Evolutionary conservation across 1,139 yeast genomes (phyloP).

Genomic region (Protomyces inouyei): DNA sequence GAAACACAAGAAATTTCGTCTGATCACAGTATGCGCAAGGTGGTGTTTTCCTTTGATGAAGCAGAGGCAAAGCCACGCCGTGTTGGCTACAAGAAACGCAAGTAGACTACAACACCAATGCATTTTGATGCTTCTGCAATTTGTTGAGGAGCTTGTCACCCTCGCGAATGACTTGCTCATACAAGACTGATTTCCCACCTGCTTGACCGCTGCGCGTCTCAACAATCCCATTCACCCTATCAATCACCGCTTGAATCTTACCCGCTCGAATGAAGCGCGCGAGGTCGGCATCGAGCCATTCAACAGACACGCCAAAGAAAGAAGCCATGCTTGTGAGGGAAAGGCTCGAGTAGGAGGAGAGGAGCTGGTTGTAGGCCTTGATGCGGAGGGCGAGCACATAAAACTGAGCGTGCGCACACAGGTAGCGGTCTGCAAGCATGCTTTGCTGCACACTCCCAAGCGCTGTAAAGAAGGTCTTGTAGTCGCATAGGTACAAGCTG

Average conservation of each 20-base stretch:
- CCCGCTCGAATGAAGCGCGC: slow-evolving; percentile 89
- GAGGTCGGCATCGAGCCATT: slow-evolving; percentile 69
- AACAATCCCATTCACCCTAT: slow-evolving; percentile 89
- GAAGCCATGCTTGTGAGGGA: slow-evolving; percentile 90
- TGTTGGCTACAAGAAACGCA: not conserved
- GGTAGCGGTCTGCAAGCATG: slow-evolving; percentile 66
- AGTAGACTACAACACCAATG: slow-evolving; percentile 49
- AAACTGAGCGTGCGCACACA: slow-evolving; percentile 72
- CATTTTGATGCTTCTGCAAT: slow-evolving; percentile 94
- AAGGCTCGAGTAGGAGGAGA: slow-evolving; percentile 89
- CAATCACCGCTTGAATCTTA: slow-evolving; percentile 90
- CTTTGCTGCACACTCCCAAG: slow-evolving; percentile 76
- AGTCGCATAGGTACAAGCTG: slow-evolving; percentile 84
- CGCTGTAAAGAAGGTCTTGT: slow-evolving; percentile 70
- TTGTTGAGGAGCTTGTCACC: slow-evolving; percentile 92
- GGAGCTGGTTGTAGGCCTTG: slow-evolving; percentile 87
- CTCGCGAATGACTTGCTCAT: slow-evolving; percentile 78
- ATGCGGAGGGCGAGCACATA: slow-evolving; percentile 90
- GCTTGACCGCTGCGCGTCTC: slow-evolving; percentile 77
- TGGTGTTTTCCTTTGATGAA: not conserved
- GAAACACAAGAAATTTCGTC: not conserved
- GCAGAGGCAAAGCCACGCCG: not conserved
- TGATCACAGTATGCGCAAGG: not conserved
- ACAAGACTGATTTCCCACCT: slow-evolving; percentile 91
- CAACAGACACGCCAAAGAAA: slow-evolving; percentile 81